Conservation (phyloP, 805 yeast genomes). For the Deakozyma indianensis region DNA sequence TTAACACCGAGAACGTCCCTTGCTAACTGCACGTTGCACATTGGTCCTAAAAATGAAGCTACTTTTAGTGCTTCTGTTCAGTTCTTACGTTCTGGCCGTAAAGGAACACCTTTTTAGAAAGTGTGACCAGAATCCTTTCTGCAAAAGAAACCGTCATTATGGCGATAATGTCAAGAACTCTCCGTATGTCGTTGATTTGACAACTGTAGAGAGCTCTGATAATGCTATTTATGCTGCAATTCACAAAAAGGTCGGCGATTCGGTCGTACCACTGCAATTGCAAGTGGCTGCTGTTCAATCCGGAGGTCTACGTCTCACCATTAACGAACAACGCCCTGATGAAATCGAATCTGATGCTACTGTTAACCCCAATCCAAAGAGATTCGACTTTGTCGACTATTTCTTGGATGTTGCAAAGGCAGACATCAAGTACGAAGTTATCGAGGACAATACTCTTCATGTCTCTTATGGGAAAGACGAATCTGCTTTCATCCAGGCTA, state of each 20-base stretch:
- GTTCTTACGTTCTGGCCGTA: slow-evolving; percentile 10
- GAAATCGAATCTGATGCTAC: background rate
- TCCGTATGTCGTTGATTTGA: slow-evolving; percentile 28
- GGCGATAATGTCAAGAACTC: slow-evolving; percentile 29
- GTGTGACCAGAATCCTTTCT: slow-evolving; percentile 74
- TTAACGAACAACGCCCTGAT: slow-evolving; percentile 39
- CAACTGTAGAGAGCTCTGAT: slow-evolving; percentile 19
- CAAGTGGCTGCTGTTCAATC: slow-evolving; percentile 39
- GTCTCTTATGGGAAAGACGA: slow-evolving; percentile 14
- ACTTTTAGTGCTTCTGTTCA: slow-evolving; percentile 3
- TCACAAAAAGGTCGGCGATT: slow-evolving; percentile 20
- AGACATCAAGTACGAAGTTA: background rate
- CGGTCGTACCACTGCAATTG: slow-evolving; percentile 41
- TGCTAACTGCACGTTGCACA: no score
- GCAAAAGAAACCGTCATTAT: slow-evolving; percentile 62
- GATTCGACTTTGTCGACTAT: background rate
- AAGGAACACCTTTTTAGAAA: slow-evolving; percentile 40
- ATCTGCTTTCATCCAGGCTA: slow-evolving; percentile 27
- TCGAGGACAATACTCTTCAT: background rate
- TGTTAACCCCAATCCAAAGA: background rate
- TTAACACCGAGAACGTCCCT: no score
- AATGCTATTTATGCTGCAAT: slow-evolving; percentile 29
- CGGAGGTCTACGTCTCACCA: slow-evolving; percentile 43
- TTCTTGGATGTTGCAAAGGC: background rate
- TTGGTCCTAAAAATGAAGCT: no score